Evolutionary conservation across 2,329 filamentous ascomycete species (phyloP).

Genomic region (Bisporella sp.): DNA sequence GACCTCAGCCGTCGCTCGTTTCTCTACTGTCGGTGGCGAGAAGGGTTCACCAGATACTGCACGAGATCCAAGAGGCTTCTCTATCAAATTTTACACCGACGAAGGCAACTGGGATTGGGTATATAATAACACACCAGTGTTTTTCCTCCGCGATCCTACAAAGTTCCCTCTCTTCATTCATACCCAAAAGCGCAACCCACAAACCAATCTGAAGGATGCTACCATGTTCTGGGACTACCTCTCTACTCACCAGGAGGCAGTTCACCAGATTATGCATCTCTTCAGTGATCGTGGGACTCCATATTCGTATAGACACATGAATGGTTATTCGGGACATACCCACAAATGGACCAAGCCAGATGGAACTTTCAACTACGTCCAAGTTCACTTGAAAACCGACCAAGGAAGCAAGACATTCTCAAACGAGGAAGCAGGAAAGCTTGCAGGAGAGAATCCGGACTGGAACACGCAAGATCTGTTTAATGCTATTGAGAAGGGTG

Average conservation of each 20-base stretch:
- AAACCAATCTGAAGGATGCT: conserved; percentile 29
- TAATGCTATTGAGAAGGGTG: conserved; percentile 35
- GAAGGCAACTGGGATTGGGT: conserved; percentile 46
- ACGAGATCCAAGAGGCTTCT: conserved; percentile 41
- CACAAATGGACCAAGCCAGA: conserved; percentile 35
- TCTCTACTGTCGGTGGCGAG: conserved; percentile 40
- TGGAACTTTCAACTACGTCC: conserved; percentile 30
- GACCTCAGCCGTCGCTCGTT: conserved; percentile 44
- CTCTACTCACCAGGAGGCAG: conserved; percentile 19
- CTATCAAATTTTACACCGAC: conserved; percentile 44
- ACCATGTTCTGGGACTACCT: conserved; percentile 9
- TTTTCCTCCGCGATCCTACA: conserved; percentile 49
- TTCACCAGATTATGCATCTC: conserved; percentile 44
- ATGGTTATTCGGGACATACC: conserved; percentile 33
- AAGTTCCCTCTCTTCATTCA: conserved; percentile 41
- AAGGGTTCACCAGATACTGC: conserved; percentile 40
- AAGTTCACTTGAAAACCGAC: conserved; percentile 42
- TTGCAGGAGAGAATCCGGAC: conserved; percentile 31
- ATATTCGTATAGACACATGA: conserved; percentile 30
- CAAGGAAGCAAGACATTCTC: conserved; percentile 39
- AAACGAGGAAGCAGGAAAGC: conserved; percentile 24
- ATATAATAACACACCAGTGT: conserved; percentile 49
- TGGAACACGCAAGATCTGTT: conserved; percentile 33
- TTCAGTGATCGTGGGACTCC: conserved; percentile 44
- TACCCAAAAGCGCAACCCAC: conserved; percentile 36